phyloP scores from a whole-genome alignment of 805 yeast genomes.

The Yarrowia deformans region DNA sequence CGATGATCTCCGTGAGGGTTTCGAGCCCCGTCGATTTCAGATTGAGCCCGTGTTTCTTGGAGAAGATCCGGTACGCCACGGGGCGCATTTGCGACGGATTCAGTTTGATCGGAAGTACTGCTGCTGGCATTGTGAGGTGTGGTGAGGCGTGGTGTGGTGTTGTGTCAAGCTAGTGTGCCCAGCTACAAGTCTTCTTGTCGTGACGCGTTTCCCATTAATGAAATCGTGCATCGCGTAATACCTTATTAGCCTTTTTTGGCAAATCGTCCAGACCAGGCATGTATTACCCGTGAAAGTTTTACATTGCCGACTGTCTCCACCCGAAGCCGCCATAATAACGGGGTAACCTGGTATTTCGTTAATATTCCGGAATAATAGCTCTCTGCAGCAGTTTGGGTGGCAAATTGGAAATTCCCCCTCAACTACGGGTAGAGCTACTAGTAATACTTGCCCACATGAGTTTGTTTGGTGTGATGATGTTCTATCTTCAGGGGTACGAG shows the following conservation, averaged over 20 bases:
- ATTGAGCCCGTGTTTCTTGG: slow-evolving; percentile 91
- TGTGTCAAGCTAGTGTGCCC: background rate
- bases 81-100: slow-evolving; percentile 88
- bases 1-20: slow-evolving; percentile 75
- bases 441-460: too few relatives aligned
- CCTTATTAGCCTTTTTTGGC: background rate
- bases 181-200: background rate
- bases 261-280: too few relatives aligned
- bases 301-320: background rate
- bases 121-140: slow-evolving; percentile 48
- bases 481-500: too few relatives aligned
- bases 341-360: too few relatives aligned
- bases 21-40: slow-evolving; percentile 84
- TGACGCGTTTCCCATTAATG: slow-evolving; percentile 19
- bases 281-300: background rate
- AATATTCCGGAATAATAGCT: too few relatives aligned
- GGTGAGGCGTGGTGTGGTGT: background rate
- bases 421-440: too few relatives aligned
- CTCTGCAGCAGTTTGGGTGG: too few relatives aligned
- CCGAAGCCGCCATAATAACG: background rate
- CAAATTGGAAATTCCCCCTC: too few relatives aligned
- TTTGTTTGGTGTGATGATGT: too few relatives aligned
- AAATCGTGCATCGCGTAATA: background rate
- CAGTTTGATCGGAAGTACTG: slow-evolving; percentile 74
- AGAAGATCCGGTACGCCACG: slow-evolving; percentile 83